Evolutionary conservation across 169 alveolate species (phyloP), one percentile per base, ranked within the genome.

Genomic region (Plasmodium gonderi): DNA sequence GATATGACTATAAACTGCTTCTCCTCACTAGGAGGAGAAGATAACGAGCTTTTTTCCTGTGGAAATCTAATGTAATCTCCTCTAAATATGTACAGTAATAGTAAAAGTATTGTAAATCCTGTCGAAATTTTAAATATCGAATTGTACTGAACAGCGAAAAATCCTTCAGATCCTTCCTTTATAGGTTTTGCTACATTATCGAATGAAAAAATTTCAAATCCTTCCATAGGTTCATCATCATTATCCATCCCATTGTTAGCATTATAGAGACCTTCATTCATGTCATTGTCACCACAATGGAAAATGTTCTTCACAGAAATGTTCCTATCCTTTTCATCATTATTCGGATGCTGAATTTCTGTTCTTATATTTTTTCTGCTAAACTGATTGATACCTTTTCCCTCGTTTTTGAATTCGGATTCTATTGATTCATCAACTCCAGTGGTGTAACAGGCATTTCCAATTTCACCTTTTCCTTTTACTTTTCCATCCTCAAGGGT

Each of bases 91-190:
- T 96, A 96, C 1, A 97, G 68, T 11, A 94, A 17, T 69, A 96
- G 91, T 11, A 97, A 75, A 2, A 91, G 45, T 36, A 92, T 2
- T 20, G 97, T 89, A 90, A 94, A 94, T 4, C 95, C 49, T 14
- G 95, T 38, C 31, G 97, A 95, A 23, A 96, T 75, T 69, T 95
- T 95, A 54, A 92, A 82, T 2, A 97, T 96, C 26, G 98, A 96
- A n/a, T 96, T 96, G 81, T 96, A 97, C 69, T 97, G 95, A 64
- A 97, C 97, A n/a, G 94, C 92, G 85, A 97, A 96, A 83, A 94
- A 97, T 4, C 98, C 98, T 92, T 97, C 98, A 0, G 97, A 72
- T 33, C 98, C 98, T 90, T 97, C 98, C 54, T 80, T 85, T 42
- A 97, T 97, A 9, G 97, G 96, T 31, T 93, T 92, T 45, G 97